Conservation (phyloP, 768 basidiomycete species). For the Chalciporus pseudorubinellus region DNA sequence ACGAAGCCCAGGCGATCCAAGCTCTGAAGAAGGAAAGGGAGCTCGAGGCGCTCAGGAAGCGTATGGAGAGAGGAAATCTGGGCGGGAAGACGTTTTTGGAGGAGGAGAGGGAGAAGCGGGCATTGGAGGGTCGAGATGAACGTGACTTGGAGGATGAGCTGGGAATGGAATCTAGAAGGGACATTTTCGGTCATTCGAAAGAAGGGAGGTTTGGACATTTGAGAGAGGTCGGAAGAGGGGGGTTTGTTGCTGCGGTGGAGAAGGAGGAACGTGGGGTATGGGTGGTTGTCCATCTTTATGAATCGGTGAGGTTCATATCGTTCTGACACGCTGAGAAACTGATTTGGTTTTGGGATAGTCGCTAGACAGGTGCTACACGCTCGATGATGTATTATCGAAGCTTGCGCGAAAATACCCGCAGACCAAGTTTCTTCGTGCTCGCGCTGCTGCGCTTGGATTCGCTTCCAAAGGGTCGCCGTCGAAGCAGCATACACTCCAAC, state of each 20-base stretch:
- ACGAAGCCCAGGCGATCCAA: constrained; percentile 60
- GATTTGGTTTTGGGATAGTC: constrained; percentile 43
- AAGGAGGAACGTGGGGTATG: constrained; percentile 64
- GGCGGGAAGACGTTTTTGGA: constrained; percentile 75
- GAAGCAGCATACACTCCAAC: constrained; percentile 5
- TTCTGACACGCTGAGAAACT: background rate
- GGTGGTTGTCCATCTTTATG: constrained; percentile 86
- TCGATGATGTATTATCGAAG: constrained; percentile 66
- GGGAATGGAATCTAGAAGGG: constrained; percentile 26
- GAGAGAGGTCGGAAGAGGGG: constrained; percentile 72
- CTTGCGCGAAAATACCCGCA: constrained; percentile 68
- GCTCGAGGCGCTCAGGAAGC: constrained; percentile 47
- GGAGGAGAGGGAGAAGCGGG: constrained; percentile 60
- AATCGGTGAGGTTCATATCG: constrained; percentile 52
- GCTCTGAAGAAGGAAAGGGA: constrained; percentile 54
- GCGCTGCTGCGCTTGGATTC: constrained; percentile 76
- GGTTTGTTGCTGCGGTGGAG: constrained; percentile 75
- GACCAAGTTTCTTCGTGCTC: constrained; percentile 79
- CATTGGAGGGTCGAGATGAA: constrained; percentile 44
- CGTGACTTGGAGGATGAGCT: constrained; percentile 21
- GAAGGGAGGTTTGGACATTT: constrained; percentile 72
- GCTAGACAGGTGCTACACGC: constrained; percentile 65
- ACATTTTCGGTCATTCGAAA: constrained; percentile 47
- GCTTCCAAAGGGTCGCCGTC: constrained; percentile 39
- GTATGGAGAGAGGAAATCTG: constrained; percentile 64